phyloP scores from a whole-genome alignment of 805 yeast genomes.

The Cyberlindnera samutprakarnensis region DNA sequence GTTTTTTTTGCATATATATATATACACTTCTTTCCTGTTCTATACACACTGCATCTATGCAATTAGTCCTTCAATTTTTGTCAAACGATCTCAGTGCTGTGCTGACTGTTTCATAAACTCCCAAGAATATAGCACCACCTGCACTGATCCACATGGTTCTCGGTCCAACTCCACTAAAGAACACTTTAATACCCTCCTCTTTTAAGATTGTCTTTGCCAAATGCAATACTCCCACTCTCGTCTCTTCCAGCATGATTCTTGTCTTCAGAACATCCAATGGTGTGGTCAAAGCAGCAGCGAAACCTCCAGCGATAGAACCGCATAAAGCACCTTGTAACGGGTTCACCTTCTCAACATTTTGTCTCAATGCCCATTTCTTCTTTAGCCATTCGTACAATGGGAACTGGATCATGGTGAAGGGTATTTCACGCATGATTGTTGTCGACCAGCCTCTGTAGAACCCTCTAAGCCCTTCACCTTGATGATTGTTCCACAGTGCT shows the following conservation, averaged over 20 bases:
- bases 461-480: constrained; percentile 74
- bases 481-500: constrained; percentile 56
- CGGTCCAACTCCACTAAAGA: constrained; percentile 86
- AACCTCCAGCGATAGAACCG: constrained; percentile 76
- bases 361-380: constrained; percentile 41
- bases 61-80: too few species aligned
- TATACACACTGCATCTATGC: too few species aligned
- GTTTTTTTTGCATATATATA: too few species aligned
- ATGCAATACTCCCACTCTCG: constrained; percentile 35
- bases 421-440: constrained; percentile 91
- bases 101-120: constrained; percentile 67
- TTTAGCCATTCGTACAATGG: constrained; percentile 88
- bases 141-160: constrained; percentile 97
- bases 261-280: constrained; percentile 78
- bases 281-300: constrained; percentile 76
- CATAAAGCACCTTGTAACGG: constrained; percentile 78
- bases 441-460: constrained; percentile 90
- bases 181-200: constrained; percentile 71
- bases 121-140: constrained; percentile 96
- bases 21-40: too few species aligned
- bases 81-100: constrained; percentile 11
- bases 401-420: constrained; percentile 93
- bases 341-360: constrained; percentile 33
- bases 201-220: constrained; percentile 45
- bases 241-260: constrained; percentile 70